Percentiles rank a stretch among this genome's conserved stretches.
These are phyloP conservation scores for Entoloma clypeatum DNA, from an alignment of 1,284 basidiomycete genomes.

Conservation along the genomic window DNA sequence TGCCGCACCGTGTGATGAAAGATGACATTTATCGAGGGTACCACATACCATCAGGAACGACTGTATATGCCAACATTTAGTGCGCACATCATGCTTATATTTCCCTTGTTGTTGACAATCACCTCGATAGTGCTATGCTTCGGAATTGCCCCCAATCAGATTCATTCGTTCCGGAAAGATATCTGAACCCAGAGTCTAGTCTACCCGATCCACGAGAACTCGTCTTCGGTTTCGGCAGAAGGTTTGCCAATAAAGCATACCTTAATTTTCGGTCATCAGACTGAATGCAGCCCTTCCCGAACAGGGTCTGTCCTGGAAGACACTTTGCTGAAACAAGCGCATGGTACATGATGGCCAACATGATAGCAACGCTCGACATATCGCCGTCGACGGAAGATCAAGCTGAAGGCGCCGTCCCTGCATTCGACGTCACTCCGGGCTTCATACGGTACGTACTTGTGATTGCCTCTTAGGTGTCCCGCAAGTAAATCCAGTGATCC, in stretches of 20 bases:
- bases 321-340: slow-evolving; percentile 37
- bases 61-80: slow-evolving; percentile 48
- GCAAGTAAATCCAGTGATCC: slow-evolving; percentile 3
- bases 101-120: neutral
- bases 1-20: slow-evolving; percentile 47
- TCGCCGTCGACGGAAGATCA: slow-evolving; percentile 29
- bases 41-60: slow-evolving; percentile 42
- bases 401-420: slow-evolving; percentile 27
- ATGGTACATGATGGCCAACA: slow-evolving; percentile 33
- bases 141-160: slow-evolving; percentile 37
- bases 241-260: slow-evolving; percentile 28
- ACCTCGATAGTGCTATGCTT: slow-evolving; percentile 33
- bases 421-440: slow-evolving; percentile 30
- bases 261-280: neutral
- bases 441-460: slow-evolving; percentile 35
- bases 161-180: slow-evolving; percentile 37
- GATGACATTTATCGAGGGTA: slow-evolving; percentile 49
- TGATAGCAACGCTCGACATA: slow-evolving; percentile 35
- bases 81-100: slow-evolving; percentile 20
- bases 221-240: slow-evolving; percentile 43
- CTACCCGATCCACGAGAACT: slow-evolving; percentile 38
- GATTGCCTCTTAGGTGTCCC: neutral
- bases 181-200: slow-evolving; percentile 30
- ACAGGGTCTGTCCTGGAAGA: slow-evolving; percentile 40
- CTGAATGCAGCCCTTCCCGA: slow-evolving; percentile 2